phyloP scores from a whole-genome alignment of 2,329 filamentous ascomycete species.

The Apiospora kogelbergensis region DNA sequence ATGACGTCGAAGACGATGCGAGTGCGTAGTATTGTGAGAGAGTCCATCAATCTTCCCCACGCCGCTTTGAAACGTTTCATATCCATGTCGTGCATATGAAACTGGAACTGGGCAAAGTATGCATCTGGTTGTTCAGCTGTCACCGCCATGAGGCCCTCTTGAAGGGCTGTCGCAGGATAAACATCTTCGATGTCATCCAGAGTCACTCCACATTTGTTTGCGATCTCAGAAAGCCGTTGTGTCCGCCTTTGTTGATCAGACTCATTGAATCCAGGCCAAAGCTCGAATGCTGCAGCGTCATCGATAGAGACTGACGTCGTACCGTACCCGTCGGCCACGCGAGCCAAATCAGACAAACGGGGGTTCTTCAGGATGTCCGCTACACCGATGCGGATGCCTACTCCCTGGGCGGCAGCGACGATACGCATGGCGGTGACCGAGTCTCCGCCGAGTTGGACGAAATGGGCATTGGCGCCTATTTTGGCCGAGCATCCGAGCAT shows the following conservation, averaged over 20 bases:
- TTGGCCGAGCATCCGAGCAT: slow-evolving; percentile 5
- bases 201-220: too few relatives aligned
- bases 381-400: neutral
- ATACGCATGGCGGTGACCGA: slow-evolving; percentile 37
- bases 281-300: too few relatives aligned
- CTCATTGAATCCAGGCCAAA: too few relatives aligned
- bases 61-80: too few relatives aligned
- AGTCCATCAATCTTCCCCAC: neutral
- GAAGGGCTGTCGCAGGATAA: slow-evolving; percentile 29
- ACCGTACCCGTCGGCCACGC: neutral
- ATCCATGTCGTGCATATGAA: too few relatives aligned
- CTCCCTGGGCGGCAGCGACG: slow-evolving; percentile 17
- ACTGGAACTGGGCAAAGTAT: too few relatives aligned
- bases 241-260: too few relatives aligned
- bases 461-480: slow-evolving; percentile 15
- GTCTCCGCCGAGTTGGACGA: slow-evolving; percentile 33
- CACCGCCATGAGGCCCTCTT: slow-evolving; percentile 17
- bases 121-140: too few relatives aligned
- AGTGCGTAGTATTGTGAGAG: neutral
- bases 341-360: neutral
- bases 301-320: too few relatives aligned
- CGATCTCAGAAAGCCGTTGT: too few relatives aligned
- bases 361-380: neutral
- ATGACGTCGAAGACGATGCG: neutral
- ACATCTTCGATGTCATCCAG: too few relatives aligned